Evolutionary conservation across 257 asterid genomes (phyloP), one percentile per base, ranked within the genome.

Genomic region (Scutellaria minor): DNA sequence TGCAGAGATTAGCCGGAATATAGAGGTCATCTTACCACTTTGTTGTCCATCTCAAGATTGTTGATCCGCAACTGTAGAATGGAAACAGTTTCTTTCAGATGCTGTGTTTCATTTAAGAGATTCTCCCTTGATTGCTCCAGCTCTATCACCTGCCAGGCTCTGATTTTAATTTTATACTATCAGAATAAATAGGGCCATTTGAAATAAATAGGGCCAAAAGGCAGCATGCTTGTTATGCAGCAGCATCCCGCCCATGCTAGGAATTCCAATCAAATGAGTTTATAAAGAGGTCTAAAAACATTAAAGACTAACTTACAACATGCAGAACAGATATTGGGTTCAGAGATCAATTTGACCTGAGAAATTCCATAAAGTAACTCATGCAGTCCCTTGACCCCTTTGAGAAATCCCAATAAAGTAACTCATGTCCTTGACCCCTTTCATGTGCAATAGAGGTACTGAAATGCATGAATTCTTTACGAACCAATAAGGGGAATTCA

Each of bases 111-210:
- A 64, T 77, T 79, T 71, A 80, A 70, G 72, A 86, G 82, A 68
- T 63, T 81, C 75, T 81, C 78, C 87, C 81, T 80, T 40, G 84
- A 80, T 62, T 80, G 86, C 82, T 87, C 96, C 82, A 87, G 78
- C 80, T 83, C 89, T 72, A 68, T 66, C 85, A 90, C 95, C 96
- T 93, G 96, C 69, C 78, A 88, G 70, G 77, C 85, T 82, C 80
- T 68, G 78, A 75, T 77, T 81, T 83, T 86, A 81, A 83, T 83
- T 72, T 42, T 80, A 82, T 71, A 74, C 63, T 39, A 84, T 80
- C 80, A 83, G 81, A 83, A 78, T 76, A 76, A 81, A 83, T 41
- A 70, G 76, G 71, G 78, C 64, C 45, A 57, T 69, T 67, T 24
- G 52, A 24, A 68, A 27, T 39, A 56, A 72, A 65, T 66, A 65